Base-by-base conservation (phyloP, 768 basidiomycete species). In the Chalciporus pseudorubinellus region DNA sequence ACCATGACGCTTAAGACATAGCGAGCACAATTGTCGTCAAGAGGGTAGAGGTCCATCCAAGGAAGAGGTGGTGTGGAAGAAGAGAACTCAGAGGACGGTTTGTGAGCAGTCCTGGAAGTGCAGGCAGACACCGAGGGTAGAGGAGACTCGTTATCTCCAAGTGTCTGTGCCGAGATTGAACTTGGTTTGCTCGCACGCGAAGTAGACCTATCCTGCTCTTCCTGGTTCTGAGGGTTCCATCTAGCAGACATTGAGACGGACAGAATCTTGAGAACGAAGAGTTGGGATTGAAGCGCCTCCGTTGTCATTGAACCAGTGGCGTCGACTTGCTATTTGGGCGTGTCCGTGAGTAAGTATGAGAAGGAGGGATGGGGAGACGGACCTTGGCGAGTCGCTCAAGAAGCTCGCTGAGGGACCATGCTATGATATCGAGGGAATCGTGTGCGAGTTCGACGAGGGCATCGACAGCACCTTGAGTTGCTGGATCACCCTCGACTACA, bases 1-100 rank as follows among this genome's bases (percentile, higher is more conserved):
- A 90, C 79, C 81, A 94, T 84, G 39, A 93, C 85, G 64, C 83
- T 85, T 47, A 94, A 73, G 40, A 92, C 77, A 65, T 92, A 92
- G 65, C 79, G 82, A 21, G 89, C 91, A 58, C 89, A 86, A 31
- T 77, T 76, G 54, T 95, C 93, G 53, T 95, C 89, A 34, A 95
- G 74, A 1, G 89, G 81, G 4, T 82, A 74, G 16, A 85, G 81
- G 58, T 92, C 91, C 20, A 78, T 70, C 72, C 77, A 81, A n/a
- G 70, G 62, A 21, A 74, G 66, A 42, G 74, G 70, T 0, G 70
- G 61, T 12, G 64, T 59, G 20, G 70, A 62, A 22, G 61, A 55
- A 7, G 59, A 48, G 41, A 60, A 67, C 36, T 82, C 78, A 1
- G 76, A 75, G 6, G 81, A 74, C 3, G 74, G 55, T 39, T 75